These are phyloP conservation scores for Lactarius trivialis DNA, from an alignment of 768 basidiomycete species.

Conservation along the genomic window DNA sequence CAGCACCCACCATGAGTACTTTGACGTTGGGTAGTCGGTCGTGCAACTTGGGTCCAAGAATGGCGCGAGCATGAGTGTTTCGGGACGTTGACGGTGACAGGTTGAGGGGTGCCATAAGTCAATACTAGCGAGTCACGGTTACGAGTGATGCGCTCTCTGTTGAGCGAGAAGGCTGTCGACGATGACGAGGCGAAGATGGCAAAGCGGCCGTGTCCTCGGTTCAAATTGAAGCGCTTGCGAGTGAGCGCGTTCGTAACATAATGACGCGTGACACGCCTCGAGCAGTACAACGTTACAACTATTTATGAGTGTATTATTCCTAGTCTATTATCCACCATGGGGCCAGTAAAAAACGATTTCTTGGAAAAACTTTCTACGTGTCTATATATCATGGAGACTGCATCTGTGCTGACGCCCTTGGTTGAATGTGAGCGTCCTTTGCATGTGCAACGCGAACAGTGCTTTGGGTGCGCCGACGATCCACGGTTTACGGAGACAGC, in stretches of 20 bases:
- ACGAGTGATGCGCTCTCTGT: background rate
- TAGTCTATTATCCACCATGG: background rate
- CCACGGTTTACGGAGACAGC: background rate
- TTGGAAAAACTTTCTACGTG: background rate
- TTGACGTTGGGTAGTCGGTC: conserved; percentile 52
- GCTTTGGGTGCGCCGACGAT: background rate
- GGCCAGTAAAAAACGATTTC: background rate
- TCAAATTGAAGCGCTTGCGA: background rate
- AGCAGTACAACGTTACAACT: background rate
- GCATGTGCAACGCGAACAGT: background rate
- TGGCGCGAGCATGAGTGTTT: conserved; percentile 58
- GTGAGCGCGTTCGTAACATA: background rate
- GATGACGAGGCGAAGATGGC: conserved; percentile 9
- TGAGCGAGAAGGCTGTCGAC: background rate
- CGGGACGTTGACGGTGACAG: conserved; percentile 12
- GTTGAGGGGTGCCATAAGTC: conserved; percentile 6
- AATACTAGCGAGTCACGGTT: background rate
- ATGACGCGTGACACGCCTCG: background rate
- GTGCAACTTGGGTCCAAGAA: conserved; percentile 72
- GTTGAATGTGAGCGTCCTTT: background rate
- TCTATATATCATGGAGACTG: background rate
- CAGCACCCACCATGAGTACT: conserved; percentile 89
- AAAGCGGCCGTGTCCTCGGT: conserved; percentile 1
- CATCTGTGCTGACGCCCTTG: background rate
- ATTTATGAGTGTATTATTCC: background rate